Conservation (phyloP, 1,139 yeast genomes). For the Saccharomyces hybrid region DNA sequence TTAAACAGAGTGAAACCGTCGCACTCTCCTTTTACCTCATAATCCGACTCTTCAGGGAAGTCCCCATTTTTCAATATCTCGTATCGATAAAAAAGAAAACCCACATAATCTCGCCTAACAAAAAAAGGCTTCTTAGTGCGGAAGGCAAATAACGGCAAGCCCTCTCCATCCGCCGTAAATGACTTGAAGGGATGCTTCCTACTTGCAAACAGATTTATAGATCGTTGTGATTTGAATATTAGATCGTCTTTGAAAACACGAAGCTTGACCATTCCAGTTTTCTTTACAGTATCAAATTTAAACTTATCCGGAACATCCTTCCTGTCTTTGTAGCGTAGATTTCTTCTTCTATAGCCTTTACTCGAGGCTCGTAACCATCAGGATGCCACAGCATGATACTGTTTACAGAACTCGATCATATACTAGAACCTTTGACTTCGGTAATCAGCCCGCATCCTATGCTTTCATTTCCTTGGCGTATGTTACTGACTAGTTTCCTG, state of each 20-base stretch:
- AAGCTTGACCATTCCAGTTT: background rate
- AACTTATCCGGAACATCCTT: background rate
- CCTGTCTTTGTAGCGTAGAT: background rate
- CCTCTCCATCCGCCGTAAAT: background rate
- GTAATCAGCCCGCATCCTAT: background rate
- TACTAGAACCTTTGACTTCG: background rate
- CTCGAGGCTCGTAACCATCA: background rate
- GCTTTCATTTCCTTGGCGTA: background rate
- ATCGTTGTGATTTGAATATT: background rate
- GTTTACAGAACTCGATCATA: background rate
- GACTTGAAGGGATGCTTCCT: background rate
- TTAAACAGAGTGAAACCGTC: background rate
- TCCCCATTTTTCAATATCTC: background rate
- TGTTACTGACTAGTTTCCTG: background rate
- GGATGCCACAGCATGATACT: background rate
- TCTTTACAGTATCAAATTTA: background rate
- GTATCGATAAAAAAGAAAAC: background rate
- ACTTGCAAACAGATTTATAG: background rate
- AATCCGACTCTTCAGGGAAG: background rate
- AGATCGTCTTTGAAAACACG: background rate
- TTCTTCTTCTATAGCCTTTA: background rate
- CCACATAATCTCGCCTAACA: background rate
- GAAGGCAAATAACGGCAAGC: background rate
- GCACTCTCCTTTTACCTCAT: background rate
- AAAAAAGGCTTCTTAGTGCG: background rate